Evolutionary conservation across 257 asterid genomes (phyloP).

Genomic region (Solanum bukasovii): DNA sequence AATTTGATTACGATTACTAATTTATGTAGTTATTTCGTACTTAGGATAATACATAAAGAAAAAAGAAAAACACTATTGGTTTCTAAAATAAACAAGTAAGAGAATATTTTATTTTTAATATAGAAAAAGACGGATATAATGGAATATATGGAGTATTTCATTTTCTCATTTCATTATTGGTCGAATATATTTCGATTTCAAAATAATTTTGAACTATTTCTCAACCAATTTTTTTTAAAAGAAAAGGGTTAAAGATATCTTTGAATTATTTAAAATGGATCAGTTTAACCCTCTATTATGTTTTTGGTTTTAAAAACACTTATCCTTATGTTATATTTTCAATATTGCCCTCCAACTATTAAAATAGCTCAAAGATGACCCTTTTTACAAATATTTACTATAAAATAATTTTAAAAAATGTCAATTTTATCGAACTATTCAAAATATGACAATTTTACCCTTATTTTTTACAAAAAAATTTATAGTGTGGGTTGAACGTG

Average conservation of each 20-base stretch:
- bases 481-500: not conserved
- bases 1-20: not conserved
- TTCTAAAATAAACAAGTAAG: too few relatives aligned
- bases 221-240: not conserved
- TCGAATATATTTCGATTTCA: not conserved
- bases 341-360: not conserved
- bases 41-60: not conserved
- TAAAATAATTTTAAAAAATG: not conserved
- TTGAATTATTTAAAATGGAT: not conserved
- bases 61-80: not conserved
- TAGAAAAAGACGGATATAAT: fast-evolving
- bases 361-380: not conserved
- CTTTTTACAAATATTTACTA: not conserved
- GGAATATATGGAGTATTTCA: not conserved
- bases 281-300: not conserved
- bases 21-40: not conserved
- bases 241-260: not conserved
- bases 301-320: not conserved
- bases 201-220: not conserved
- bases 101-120: not conserved
- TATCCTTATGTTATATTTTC: not conserved
- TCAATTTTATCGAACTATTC: not conserved
- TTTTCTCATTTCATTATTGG: not conserved
- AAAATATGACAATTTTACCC: not conserved
- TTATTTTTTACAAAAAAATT: not conserved